These are phyloP conservation scores for Psidium friedrichsthalianum DNA, from an alignment of 345 rosid species.

Conservation along the genomic window DNA sequence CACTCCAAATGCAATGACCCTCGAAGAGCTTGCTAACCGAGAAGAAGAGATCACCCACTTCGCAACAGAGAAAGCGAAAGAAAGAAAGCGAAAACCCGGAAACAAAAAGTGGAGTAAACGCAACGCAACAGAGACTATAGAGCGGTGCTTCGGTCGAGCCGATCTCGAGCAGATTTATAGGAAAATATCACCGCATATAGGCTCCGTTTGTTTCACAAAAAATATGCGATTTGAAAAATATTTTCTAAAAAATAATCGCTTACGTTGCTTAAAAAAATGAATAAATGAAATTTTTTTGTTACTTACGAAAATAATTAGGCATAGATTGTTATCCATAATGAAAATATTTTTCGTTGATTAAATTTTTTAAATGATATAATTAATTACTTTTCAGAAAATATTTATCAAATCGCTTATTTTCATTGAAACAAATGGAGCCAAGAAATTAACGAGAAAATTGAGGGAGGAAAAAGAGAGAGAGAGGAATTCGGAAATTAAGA, in stretches of 20 bases:
- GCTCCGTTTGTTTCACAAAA: too few relatives aligned
- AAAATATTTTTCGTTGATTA: too few relatives aligned
- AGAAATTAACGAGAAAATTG: not conserved
- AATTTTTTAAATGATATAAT: too few relatives aligned
- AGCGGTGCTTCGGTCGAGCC: not conserved
- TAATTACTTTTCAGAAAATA: too few relatives aligned
- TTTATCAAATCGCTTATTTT: too few relatives aligned
- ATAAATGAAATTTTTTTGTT: too few relatives aligned
- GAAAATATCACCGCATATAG: not conserved
- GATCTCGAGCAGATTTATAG: not conserved
- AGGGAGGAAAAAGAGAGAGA: not conserved
- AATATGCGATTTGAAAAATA: too few relatives aligned
- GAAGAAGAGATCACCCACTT: not conserved
- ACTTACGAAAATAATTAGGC: too few relatives aligned
- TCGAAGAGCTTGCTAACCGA: not conserved
- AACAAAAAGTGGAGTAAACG: not conserved
- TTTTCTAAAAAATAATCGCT: too few relatives aligned
- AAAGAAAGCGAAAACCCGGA: not conserved
- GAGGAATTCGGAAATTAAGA: not conserved
- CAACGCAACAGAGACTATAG: not conserved
- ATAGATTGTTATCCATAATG: too few relatives aligned
- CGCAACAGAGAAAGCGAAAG: not conserved
- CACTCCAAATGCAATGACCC: not conserved
- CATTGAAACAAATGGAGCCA: too few relatives aligned
- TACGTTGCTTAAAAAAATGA: too few relatives aligned